Evolutionary conservation across 495 filamentous ascomycete genomes (phyloP), one percentile per base, ranked within the genome.

Genomic region (Endocarpon pusillum): DNA sequence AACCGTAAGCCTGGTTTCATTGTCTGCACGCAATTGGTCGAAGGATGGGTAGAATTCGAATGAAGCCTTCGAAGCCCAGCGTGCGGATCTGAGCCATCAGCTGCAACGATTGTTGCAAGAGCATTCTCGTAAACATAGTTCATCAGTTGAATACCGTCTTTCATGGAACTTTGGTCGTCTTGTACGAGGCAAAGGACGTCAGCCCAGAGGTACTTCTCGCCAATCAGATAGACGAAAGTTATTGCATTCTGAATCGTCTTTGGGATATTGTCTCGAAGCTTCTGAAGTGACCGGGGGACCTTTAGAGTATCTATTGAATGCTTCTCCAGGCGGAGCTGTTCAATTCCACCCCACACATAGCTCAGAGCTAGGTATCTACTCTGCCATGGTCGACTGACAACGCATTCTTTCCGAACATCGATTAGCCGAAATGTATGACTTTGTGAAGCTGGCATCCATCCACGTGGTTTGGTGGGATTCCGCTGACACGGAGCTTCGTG

Each of bases 101-200:
- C 2, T 6, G 33, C 33, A 6, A 32, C 21, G 23, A 37, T 37
- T 4, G 24, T 37, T 14, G 26, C 11, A 1, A 3, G 11, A 1
- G 25, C 10, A 1, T 11, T 10, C 11, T 15, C 11, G 22, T 25
- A 32, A 4, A 30, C 3, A 9, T 12, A 3, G 19, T 32, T 12
- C 34, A 37, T 37, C 16, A 1, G n/a, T 15, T 29, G 1, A 16
- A 30, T 15, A 7, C 1, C n/a, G 2, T 6, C 26, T 3, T 33
- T 25, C 11, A 30, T 25, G 12, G 17, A 21, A 5, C 19, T 19
- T 15, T 32, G 10, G 1, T 37, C 23, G 30, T 37, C 34, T 30
- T 37, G 23, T 1, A 37, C 12, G 8, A 37, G 20, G 23, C 34
- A 37, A 6, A 37, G 34, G n/a, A 9, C 19, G 23, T 32, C 23